Evolutionary conservation across 2,329 filamentous ascomycete genomes (phyloP), one percentile per base, ranked within the genome.

Genomic region (Dothistroma septosporum): DNA sequence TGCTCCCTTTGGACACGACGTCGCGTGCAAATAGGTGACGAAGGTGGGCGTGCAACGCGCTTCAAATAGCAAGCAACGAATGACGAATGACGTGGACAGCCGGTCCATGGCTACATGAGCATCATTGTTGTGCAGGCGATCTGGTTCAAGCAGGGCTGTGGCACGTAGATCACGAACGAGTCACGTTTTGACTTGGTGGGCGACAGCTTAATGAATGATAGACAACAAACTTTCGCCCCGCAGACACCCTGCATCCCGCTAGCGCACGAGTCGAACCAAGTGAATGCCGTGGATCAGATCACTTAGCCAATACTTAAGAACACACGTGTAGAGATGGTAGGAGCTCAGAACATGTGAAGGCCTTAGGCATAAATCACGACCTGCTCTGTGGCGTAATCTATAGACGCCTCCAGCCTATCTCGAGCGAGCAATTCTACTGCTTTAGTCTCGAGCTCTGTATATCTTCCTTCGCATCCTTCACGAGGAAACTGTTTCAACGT

Each of bases 391-490:
- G 37, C 14, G 19, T 21, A 50, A 4, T 44, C 33, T 33, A 53
- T 32, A 58, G 21, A 58, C 21, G 14, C 48, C 47, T 31, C 37
- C 28, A 44, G 33, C 35, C 22, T 28, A 28, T 47, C 2, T 24
- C 41, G 10, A 47, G 16, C 33, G 11, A 41, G 56, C 55, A 16
- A 32, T 60, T 28, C 59, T 61, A 89, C 67, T 86, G 85, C 76
- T 96, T 96, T 60, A 91, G 77, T 69, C 90, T 83, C 69, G 86
- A 83, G 64, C 83, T 83, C 47, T 89, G 84, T 68, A 96, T 82
- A 69, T 96, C 92, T 69, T 95, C 88, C 70, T 89, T 85, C 4
- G 91, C 86, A 75, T 97, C 92, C 75, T 86, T 92, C 64, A 96
- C 79, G 64, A 97, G 78, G 75, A 96, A 97, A 70, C 92, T 96